Evolutionary conservation across 176 grass and related monocot species (phyloP).

Genomic region (Pharus latifolius): DNA sequence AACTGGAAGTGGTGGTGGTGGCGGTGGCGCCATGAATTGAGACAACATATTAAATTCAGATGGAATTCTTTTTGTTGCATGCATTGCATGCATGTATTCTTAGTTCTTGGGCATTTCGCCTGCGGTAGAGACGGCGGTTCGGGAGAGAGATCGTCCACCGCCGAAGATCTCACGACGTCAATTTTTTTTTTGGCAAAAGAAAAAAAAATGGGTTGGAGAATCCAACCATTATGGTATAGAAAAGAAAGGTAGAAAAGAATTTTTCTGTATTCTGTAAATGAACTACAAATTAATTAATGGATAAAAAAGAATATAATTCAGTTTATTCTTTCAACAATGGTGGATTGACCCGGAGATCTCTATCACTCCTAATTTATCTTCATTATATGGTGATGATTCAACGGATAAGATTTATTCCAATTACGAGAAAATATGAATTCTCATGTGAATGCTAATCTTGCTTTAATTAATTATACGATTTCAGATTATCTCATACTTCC

Average conservation of each 20-base stretch:
- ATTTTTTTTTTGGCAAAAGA: background rate
- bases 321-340: too few relatives aligned
- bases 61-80: background rate
- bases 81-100: background rate
- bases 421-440: too few relatives aligned
- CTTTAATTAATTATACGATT: too few relatives aligned
- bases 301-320: too few relatives aligned
- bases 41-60: background rate
- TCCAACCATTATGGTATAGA: conserved; percentile 10
- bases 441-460: too few relatives aligned
- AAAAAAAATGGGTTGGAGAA: conserved; percentile 35
- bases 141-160: conserved; percentile 38
- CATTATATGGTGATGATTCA: too few relatives aligned
- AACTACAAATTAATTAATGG: background rate
- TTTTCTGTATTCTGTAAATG: background rate
- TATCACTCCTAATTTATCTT: too few relatives aligned
- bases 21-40: background rate
- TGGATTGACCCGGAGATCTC: too few relatives aligned
- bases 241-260: background rate
- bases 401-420: too few relatives aligned
- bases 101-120: too few relatives aligned
- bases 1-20: conserved; percentile 7
- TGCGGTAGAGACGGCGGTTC: conserved; percentile 35
- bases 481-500: too few relatives aligned
- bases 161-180: background rate